Base-by-base conservation (phyloP, 768 basidiomycete genomes). In the Guyanaporus albipodus region DNA sequence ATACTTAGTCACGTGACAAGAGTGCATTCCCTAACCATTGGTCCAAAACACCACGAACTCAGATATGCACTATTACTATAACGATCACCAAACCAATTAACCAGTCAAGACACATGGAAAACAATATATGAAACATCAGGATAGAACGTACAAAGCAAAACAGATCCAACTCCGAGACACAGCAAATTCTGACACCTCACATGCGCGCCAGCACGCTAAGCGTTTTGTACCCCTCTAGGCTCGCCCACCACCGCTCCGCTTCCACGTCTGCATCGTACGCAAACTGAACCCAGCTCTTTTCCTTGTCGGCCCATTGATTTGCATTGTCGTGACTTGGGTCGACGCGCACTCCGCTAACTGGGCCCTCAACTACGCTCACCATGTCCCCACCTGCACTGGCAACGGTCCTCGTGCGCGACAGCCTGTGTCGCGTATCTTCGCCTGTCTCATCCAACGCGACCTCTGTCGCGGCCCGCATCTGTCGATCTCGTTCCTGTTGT, bases 241-340 rank as follows among this genome's bases (percentile, higher is more conserved):
- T 60, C 2, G 33, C 48, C 77, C 76, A 79, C 76, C 79, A 82
- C 44, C 54, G 54, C 34, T 80, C 75, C 6, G 72, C 78, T 28
- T 66, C 77, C 10, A 23, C 60, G 37, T 81, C 78, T 0, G 78
- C 76, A 47, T 82, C 79, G 49, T 81, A 80, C 12, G 70, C 68
- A 60, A 80, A 82, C 54, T 76, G 73, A 6, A 52, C 53, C 29
- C 38, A 46, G 42, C 62, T 80, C 70, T 78, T 79, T 41, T 58
- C 62, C 55, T 68, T 71, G 57, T 83, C 80, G 6, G 79, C 78
- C 80, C 80, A 82, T 50, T 78, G 71, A 51, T 82, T 82, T 45
- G 70, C 66, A 52, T 73, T 78, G 21, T 67, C 67, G 21, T 35
- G 50, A n/a, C 14, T 36, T 4, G 26, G 28, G 8, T 48, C 42